phyloP scores from a whole-genome alignment of 371 early-diverging fungal species.

The Mucor racemosus region DNA sequence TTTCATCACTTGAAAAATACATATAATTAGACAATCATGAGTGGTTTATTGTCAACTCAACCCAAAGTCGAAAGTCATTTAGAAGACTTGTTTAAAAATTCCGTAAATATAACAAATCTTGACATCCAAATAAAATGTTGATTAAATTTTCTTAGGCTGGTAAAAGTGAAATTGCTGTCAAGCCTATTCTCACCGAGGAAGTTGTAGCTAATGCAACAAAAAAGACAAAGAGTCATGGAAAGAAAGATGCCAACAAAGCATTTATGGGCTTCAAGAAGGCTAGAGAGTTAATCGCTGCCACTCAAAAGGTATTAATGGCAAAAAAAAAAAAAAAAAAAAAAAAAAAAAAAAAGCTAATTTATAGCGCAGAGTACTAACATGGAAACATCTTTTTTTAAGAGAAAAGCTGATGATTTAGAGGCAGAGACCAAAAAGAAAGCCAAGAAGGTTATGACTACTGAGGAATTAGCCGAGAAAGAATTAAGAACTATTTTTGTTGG shows the following conservation, averaged over 20 bases:
- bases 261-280: conserved; percentile 46
- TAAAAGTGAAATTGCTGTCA: conserved; percentile 33
- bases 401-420: conserved; percentile 26
- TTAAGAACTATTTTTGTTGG: conserved; percentile 83
- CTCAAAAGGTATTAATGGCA: conserved; percentile 27
- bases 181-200: conserved; percentile 20
- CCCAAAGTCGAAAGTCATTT: conserved; percentile 27
- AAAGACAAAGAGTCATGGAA: conserved; percentile 35
- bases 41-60: conserved; percentile 21
- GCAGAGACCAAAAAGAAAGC: conserved; percentile 29
- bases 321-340: too few species aligned
- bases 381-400: conserved; percentile 7
- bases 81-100: conserved; percentile 29
- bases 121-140: neutral
- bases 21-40: conserved; percentile 13
- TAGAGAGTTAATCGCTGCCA: conserved; percentile 28
- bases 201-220: conserved; percentile 18
- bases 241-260: conserved; percentile 31
- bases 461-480: conserved; percentile 58
- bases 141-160: conserved; percentile 25
- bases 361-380: too few species aligned
- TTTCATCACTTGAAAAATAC: too few species aligned
- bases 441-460: conserved; percentile 29
- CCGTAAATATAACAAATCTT: conserved; percentile 15
- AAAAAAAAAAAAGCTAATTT: too few species aligned